Conservation (phyloP, 1,284 basidiomycete genomes). For the Ustilago esculenta region DNA sequence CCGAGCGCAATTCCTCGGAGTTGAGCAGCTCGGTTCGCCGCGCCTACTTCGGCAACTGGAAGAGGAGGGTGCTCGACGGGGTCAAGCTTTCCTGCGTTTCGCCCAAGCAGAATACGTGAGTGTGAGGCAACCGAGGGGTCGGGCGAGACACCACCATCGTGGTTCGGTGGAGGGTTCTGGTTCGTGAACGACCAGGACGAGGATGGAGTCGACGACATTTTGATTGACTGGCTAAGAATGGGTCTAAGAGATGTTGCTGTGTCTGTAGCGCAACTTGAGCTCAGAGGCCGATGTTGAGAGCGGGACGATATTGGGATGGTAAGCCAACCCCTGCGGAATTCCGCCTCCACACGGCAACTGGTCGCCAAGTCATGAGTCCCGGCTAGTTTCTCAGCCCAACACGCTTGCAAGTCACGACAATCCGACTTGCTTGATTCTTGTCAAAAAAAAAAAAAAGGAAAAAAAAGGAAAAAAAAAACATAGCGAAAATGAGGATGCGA, state of each 20-base stretch:
- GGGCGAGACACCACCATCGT: constrained; percentile 24
- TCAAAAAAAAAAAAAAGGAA: not conserved
- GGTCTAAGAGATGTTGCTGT: too few relatives aligned
- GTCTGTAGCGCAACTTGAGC: too few relatives aligned
- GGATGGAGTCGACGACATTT: too few relatives aligned
- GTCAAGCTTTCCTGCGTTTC: constrained; percentile 38
- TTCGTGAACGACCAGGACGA: too few relatives aligned
- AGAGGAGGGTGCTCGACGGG: constrained; percentile 33
- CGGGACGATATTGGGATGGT: too few relatives aligned
- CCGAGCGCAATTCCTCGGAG: constrained; percentile 38
- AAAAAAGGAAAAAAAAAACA: too few relatives aligned
- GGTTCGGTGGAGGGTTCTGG: constrained; percentile 21
- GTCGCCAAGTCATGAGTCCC: not conserved
- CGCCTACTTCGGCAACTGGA: constrained; percentile 33
- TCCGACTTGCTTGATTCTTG: not conserved
- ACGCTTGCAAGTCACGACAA: too few relatives aligned
- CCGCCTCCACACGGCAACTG: constrained; percentile 23
- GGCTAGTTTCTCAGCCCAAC: too few relatives aligned
- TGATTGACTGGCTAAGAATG: too few relatives aligned
- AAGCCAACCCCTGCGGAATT: too few relatives aligned
- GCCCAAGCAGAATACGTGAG: constrained; percentile 17
- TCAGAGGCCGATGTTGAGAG: too few relatives aligned
- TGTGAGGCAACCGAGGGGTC: constrained; percentile 4
- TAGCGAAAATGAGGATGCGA: constrained; percentile 3
- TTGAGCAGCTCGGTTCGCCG: constrained; percentile 42